Conservation (phyloP, 1,284 basidiomycete genomes). For the Sporisorium reilianum region DNA sequence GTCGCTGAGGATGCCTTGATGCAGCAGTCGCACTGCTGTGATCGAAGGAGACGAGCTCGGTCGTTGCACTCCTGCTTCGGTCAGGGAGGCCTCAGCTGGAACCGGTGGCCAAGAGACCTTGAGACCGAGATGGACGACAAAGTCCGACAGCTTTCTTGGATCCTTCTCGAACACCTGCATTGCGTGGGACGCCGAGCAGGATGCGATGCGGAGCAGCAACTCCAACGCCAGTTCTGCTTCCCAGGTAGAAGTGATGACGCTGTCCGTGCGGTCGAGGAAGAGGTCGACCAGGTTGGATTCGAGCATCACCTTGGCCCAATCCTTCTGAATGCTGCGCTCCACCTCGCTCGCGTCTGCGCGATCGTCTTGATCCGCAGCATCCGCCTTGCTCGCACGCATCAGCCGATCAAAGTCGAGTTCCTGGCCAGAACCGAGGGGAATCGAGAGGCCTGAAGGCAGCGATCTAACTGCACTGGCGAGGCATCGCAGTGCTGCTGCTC, state of each 20-base stretch:
- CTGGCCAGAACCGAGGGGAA: conserved; percentile 20
- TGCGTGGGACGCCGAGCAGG: conserved; percentile 40
- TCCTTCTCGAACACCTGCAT: conserved; percentile 23
- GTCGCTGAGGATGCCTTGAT: conserved; percentile 76
- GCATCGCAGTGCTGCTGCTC: conserved; percentile 52
- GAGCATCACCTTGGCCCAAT: conserved; percentile 46
- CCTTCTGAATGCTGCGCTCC: conserved; percentile 36
- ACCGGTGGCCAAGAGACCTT: conserved; percentile 44
- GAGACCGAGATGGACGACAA: conserved; percentile 42
- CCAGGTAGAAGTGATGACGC: conserved; percentile 43
- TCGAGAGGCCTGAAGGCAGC: conserved; percentile 20
- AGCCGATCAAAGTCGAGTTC: conserved; percentile 26
- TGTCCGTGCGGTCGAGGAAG: conserved; percentile 38
- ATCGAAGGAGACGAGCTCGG: conserved; percentile 23
- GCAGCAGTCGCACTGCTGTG: conserved; percentile 75
- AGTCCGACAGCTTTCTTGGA: conserved; percentile 27
- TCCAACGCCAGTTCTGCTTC: conserved; percentile 43
- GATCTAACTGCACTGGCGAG: conserved; percentile 37
- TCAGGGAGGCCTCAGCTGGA: neutral
- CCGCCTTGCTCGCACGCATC: conserved; percentile 6
- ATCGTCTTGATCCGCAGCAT: conserved; percentile 8
- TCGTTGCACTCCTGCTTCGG: neutral
- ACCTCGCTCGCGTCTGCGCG: conserved; percentile 38
- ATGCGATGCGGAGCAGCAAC: conserved; percentile 39
- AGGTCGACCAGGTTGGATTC: conserved; percentile 29